Conservation (phyloP, 306 rosid genomes). For the Lathyrus sativus region DNA sequence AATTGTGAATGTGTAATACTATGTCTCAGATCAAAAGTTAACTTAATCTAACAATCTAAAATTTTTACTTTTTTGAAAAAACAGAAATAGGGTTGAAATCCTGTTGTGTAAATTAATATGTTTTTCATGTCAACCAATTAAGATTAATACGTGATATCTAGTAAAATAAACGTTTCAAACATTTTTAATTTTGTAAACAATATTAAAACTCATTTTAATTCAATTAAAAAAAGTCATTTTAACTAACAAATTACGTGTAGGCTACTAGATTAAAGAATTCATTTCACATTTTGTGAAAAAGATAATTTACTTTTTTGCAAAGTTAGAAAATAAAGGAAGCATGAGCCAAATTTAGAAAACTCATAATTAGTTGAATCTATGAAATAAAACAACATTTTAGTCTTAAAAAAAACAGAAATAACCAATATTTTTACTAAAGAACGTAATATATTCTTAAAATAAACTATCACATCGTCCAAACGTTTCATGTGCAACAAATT, state of each 20-base stretch:
- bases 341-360: neutral
- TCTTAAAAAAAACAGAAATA: neutral
- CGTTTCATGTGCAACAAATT: neutral
- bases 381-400: neutral
- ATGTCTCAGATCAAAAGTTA: too few relatives aligned
- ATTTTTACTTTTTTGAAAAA: too few relatives aligned
- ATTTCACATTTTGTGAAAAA: neutral
- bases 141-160: neutral
- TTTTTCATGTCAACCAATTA: neutral
- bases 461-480: slow-evolving; percentile 29
- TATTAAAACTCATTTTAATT: neutral
- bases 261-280: too few relatives aligned
- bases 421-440: neutral
- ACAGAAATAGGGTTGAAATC: too few relatives aligned
- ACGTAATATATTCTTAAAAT: neutral
- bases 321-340: neutral
- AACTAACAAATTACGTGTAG: neutral
- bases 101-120: too few relatives aligned
- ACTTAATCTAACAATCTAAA: too few relatives aligned
- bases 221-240: neutral
- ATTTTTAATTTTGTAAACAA: neutral
- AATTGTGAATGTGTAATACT: too few relatives aligned
- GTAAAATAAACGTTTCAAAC: neutral
- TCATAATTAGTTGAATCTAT: neutral
- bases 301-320: neutral